Evolutionary conservation across 805 yeast genomes (phyloP).

Genomic region (Ogataea trehalophila): DNA sequence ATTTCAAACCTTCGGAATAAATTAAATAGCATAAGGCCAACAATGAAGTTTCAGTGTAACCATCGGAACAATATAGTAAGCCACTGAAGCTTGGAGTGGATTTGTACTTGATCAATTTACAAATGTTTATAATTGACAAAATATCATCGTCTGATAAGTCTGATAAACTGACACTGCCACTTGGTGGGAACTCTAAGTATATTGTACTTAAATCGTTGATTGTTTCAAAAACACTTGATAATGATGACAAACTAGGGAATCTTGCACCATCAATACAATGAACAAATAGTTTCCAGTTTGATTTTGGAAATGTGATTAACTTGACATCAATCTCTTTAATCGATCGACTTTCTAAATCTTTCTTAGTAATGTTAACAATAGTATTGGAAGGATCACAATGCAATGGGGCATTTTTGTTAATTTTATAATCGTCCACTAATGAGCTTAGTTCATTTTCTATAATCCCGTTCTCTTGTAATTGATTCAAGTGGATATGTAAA

Average conservation of each 20-base stretch:
- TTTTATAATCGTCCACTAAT: neutral
- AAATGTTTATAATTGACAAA: conserved; percentile 57
- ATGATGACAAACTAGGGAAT: conserved; percentile 43
- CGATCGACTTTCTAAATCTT: conserved; percentile 24
- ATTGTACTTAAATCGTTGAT: conserved; percentile 19
- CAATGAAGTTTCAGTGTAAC: conserved; percentile 88
- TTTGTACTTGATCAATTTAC: conserved; percentile 57
- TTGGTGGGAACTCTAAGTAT: conserved; percentile 67
- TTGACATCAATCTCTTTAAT: conserved; percentile 23
- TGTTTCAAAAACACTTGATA: conserved; percentile 25
- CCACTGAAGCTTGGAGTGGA: conserved; percentile 36
- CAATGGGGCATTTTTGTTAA: conserved; percentile 27
- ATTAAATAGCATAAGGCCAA: conserved; percentile 66
- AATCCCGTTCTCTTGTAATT: too few relatives aligned
- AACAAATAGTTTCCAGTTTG: conserved; percentile 51
- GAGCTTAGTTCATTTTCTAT: too few relatives aligned
- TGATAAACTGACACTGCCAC: conserved; percentile 78
- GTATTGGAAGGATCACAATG: conserved; percentile 51
- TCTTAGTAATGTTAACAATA: conserved; percentile 36
- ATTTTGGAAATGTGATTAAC: conserved; percentile 45
- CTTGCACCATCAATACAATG: conserved; percentile 56
- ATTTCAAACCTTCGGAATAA: conserved; percentile 53
- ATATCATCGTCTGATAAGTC: conserved; percentile 60
- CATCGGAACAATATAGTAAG: conserved; percentile 78
- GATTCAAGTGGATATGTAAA: conserved; percentile 26